Evolutionary conservation across 371 early-diverging fungal species (phyloP).

Genomic region (Saksenaea oblongispora): DNA sequence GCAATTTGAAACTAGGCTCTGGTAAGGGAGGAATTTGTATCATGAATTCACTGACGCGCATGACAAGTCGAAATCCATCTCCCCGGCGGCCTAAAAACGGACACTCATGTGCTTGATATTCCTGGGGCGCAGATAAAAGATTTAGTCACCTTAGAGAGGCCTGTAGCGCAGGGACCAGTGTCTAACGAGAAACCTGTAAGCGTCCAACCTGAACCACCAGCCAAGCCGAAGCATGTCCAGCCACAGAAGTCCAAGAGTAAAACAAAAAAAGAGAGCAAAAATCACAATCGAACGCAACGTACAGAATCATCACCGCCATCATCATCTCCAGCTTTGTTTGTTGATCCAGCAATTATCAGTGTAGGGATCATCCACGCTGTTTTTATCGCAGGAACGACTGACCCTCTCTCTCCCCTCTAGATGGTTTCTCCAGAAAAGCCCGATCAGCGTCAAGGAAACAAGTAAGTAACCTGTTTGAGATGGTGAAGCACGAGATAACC

Average conservation of each 20-base stretch:
- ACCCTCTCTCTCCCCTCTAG: background rate
- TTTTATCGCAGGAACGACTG: background rate
- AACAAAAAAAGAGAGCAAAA: constrained; percentile 1
- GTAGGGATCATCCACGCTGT: constrained; percentile 4
- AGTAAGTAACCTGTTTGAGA: constrained; percentile 4
- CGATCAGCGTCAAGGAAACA: constrained; percentile 5
- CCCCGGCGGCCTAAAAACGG: background rate
- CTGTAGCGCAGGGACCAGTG: background rate
- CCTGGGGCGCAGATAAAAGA: constrained; percentile 4
- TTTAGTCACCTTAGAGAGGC: background rate
- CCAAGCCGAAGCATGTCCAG: constrained; percentile 2
- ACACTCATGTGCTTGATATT: background rate
- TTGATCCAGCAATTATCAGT: constrained; percentile 33
- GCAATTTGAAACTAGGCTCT: constrained; percentile 11
- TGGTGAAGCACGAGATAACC: background rate
- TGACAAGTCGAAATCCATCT: background rate
- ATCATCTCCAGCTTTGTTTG: constrained; percentile 3
- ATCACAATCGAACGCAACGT: background rate
- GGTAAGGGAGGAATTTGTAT: constrained; percentile 4
- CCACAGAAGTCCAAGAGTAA: background rate
- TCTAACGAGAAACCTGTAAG: background rate
- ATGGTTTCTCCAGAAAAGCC: background rate
- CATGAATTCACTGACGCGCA: background rate
- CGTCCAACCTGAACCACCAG: background rate
- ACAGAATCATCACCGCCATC: background rate